Evolutionary conservation across 2,329 filamentous ascomycete species (phyloP).

Genomic region (Phialocephala sp.): DNA sequence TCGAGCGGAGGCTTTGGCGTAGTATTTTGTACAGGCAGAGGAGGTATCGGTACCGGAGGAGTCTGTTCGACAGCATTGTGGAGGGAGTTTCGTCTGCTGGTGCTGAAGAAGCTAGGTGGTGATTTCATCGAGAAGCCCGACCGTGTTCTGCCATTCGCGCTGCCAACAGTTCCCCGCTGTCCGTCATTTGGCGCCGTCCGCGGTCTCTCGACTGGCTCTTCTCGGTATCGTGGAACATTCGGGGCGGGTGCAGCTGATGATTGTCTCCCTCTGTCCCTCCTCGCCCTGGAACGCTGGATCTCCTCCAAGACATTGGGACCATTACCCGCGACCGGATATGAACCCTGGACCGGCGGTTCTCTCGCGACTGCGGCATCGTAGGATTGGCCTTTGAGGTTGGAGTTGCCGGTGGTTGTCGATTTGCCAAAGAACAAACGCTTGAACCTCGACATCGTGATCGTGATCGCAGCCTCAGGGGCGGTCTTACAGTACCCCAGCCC

Average conservation of each 20-base stretch:
- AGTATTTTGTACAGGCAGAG: constrained; percentile 13
- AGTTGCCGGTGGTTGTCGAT: constrained; percentile 12
- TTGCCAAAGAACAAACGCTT: constrained; percentile 28
- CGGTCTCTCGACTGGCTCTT: constrained; percentile 23
- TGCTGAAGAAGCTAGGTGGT: constrained; percentile 24
- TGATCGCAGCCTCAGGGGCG: background rate
- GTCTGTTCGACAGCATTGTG: constrained; percentile 6
- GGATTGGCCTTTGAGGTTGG: constrained; percentile 44
- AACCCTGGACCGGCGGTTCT: constrained; percentile 48
- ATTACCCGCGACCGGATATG: constrained; percentile 50
- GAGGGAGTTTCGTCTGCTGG: constrained; percentile 11
- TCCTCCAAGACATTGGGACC: constrained; percentile 47
- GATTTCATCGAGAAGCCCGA: constrained; percentile 35
- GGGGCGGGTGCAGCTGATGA: constrained; percentile 23
- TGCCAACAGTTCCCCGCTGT: background rate
- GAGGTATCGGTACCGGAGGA: constrained; percentile 15
- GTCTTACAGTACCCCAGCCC: background rate
- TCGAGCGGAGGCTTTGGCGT: constrained; percentile 16
- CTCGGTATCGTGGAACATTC: constrained; percentile 27
- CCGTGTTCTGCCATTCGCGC: constrained; percentile 24
- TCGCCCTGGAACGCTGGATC: constrained; percentile 41
- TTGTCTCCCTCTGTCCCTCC: constrained; percentile 41
- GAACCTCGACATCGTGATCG: constrained; percentile 24
- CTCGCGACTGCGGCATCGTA: constrained; percentile 48
- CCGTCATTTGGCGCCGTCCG: constrained; percentile 31